Conservation (phyloP, 2,329 filamentous ascomycete genomes). For the Ophiostoma populinum region DNA sequence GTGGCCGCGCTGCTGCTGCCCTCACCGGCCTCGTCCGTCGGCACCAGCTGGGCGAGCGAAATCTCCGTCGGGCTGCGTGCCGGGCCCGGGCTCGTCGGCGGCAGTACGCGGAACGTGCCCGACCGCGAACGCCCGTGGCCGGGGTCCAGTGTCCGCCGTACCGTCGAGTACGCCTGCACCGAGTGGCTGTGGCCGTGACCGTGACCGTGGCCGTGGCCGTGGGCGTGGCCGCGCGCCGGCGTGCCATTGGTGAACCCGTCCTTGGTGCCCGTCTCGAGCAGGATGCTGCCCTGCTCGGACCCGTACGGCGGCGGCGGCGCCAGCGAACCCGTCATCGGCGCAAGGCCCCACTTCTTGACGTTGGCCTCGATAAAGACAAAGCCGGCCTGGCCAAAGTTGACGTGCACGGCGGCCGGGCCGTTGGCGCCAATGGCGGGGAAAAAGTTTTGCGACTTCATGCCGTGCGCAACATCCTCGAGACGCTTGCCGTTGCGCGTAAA, state of each 20-base stretch:
- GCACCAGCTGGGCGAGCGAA: conserved; percentile 71
- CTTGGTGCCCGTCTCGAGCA: conserved; percentile 70
- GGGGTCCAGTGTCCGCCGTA: conserved; percentile 28
- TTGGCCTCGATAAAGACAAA: conserved; percentile 99
- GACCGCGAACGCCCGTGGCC: conserved; percentile 59
- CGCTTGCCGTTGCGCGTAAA: conserved; percentile 98
- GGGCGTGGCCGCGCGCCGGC: conserved; percentile 22
- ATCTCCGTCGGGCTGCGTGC: conserved; percentile 89
- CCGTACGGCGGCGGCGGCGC: conserved; percentile 93
- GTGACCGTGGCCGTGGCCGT: too few species aligned
- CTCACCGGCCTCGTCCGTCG: conserved; percentile 54
- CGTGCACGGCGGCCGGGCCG: conserved; percentile 79
- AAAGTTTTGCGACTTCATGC: conserved; percentile 87
- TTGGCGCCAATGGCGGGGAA: conserved; percentile 96
- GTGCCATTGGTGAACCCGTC: conserved; percentile 29
- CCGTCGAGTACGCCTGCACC: conserved; percentile 23
- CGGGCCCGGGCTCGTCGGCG: conserved; percentile 74
- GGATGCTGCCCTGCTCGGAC: conserved; percentile 88
- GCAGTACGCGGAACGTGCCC: conserved; percentile 58
- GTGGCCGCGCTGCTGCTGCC: conserved; percentile 29
- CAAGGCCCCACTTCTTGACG: conserved; percentile 98
- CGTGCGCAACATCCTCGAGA: conserved; percentile 83
- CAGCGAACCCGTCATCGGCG: conserved; percentile 86
- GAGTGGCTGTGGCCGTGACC: conserved; percentile 30
- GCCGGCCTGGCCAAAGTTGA: conserved; percentile 94